Evolutionary conservation across 441 rosid species (phyloP), one percentile per base, ranked within the genome.

Genomic region (Pelargonium cotyledonis): DNA sequence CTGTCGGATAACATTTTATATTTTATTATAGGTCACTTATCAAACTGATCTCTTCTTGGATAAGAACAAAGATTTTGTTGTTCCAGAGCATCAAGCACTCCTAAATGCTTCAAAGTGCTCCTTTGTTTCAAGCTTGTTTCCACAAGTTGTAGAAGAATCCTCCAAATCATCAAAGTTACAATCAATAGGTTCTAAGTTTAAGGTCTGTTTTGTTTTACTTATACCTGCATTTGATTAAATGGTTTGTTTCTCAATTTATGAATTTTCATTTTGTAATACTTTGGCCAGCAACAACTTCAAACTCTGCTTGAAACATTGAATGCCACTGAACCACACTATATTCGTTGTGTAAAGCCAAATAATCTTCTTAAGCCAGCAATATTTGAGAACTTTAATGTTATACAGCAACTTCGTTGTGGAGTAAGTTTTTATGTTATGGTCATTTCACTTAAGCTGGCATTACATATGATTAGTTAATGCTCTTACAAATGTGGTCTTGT

Each of bases 51-150:
- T 70, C 11, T 95, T 95, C 85, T 82, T 95, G 77, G 99, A 95
- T 79, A 95, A 95, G 83, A 95, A 90, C 88, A 95, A 95, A 85
- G 99, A 95, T 74, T 92, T 90, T 77, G 96, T 95, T 73, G 88
- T 95, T 73, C 83, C 92, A 58, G 99, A 95, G 82, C 98, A 92
- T 81, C 97, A 90, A 75, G 83, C 97, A 65, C 90, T 95, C 63
- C 81, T 95, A 80, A 75, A 81, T 68, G 82, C 84, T 70, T 92
- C 99, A 46, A 70, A 71, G 69, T 92, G 97, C 78, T 65, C 87
- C 75, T 95, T 95, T 75, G 91, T 95, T 78, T 84, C 96, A 60
- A 85, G 87, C 63, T 80, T 95, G 77, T 90, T 95, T 73, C 96
- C 92, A 51, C 84, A 86, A 73, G 70, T 74, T 77, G 89, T 87